A percentile compares a stretch with the other conserved stretches of the same genome.
phyloP scores from a whole-genome alignment of 2,329 filamentous ascomycete genomes.

The Pleoardoris graminearum region DNA sequence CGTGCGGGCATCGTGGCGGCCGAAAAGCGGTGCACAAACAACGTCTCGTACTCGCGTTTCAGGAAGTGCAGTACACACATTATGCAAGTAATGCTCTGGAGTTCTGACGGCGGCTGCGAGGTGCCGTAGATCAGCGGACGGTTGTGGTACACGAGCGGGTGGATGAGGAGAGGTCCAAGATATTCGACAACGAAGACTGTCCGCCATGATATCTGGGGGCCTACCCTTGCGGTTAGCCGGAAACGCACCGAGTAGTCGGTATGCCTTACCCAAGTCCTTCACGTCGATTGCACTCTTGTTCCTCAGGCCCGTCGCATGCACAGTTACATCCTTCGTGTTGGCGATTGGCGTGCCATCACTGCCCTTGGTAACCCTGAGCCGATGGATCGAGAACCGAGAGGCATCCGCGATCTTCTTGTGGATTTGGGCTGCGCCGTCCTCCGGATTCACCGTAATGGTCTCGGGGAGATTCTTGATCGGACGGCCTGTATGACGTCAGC shows the following conservation, averaged over 20 bases:
- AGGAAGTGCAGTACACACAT: conserved; percentile 83
- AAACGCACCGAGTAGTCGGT: neutral
- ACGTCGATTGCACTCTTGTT: conserved; percentile 72
- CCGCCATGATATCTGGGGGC: conserved; percentile 86
- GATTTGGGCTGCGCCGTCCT: conserved; percentile 58
- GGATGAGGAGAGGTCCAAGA: conserved; percentile 85
- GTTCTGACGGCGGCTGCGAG: conserved; percentile 59
- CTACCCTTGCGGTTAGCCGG: conserved; percentile 51
- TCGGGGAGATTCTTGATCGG: conserved; percentile 64
- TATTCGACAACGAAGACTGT: conserved; percentile 97
- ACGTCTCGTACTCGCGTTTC: conserved; percentile 93
- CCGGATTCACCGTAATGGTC: conserved; percentile 55
- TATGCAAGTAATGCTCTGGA: conserved; percentile 72
- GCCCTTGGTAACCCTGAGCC: conserved; percentile 66
- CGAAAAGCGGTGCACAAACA: conserved; percentile 95
- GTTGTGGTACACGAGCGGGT: conserved; percentile 70
- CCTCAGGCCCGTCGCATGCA: conserved; percentile 60
- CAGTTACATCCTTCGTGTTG: conserved; percentile 57
- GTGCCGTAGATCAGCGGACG: conserved; percentile 72
- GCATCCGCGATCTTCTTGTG: conserved; percentile 60
- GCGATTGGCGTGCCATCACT: conserved; percentile 63
- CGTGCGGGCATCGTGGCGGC: conserved; percentile 86
- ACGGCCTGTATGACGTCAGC: conserved; percentile 53
- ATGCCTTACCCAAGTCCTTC: conserved; percentile 79
- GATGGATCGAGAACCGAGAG: conserved; percentile 60